Percentiles rank a stretch among this genome's conserved stretches.
Evolutionary conservation across 306 rosid species (phyloP).

Genomic region (Vigna hirtella): DNA sequence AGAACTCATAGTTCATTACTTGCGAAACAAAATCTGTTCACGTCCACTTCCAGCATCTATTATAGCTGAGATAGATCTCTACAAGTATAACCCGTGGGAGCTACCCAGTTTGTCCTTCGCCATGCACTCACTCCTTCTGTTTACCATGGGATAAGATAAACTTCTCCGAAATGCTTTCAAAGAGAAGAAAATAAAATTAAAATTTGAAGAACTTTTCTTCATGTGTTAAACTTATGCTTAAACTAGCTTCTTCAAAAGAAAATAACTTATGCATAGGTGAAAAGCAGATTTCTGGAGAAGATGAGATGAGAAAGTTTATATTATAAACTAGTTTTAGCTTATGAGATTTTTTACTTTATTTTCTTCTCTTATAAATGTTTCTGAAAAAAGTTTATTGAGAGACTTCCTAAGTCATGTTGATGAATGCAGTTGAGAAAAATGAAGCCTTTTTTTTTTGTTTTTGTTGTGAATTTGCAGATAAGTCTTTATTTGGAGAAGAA

Average conservation of each 20-base stretch:
- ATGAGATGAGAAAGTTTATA: too few species aligned
- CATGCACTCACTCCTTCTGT: constrained; percentile 41
- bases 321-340: too few species aligned
- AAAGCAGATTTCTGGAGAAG: too few species aligned
- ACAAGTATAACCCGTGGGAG: constrained; percentile 81
- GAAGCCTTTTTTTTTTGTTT: neutral
- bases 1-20: constrained; percentile 83
- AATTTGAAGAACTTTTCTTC: too few species aligned
- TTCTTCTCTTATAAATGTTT: too few species aligned
- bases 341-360: too few species aligned
- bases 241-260: too few species aligned
- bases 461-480: constrained; percentile 55
- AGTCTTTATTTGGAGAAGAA: constrained; percentile 73
- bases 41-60: constrained; percentile 72
- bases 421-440: constrained; percentile 18
- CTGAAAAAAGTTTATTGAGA: neutral
- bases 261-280: too few species aligned
- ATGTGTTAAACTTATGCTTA: too few species aligned
- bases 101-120: constrained; percentile 65
- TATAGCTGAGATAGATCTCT: constrained; percentile 72
- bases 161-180: neutral
- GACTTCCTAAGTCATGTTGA: neutral
- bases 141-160: neutral
- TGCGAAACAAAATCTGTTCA: constrained; percentile 64
- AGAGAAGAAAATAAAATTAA: too few species aligned